These are phyloP conservation scores for Fusarium verrucosum DNA, from an alignment of 2,329 filamentous ascomycete genomes.

Conservation along the genomic window DNA sequence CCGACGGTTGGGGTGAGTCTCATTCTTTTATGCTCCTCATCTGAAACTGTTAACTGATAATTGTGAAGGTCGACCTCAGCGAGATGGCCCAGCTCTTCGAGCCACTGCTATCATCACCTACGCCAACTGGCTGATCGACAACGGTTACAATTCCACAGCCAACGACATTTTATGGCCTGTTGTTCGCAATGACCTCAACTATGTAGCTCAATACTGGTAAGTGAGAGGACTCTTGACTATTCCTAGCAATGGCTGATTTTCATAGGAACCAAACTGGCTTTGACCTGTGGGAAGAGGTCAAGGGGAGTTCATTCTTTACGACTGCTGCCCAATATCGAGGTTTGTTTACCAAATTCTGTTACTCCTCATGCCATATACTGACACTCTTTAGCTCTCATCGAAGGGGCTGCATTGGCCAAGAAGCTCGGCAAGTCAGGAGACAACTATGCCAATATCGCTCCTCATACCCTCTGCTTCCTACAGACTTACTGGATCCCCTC, in stretches of 20 bases:
- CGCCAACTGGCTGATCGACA: constrained; percentile 74
- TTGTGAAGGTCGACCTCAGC: constrained; percentile 71
- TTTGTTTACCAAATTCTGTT: constrained; percentile 35
- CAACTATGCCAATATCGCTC: constrained; percentile 71
- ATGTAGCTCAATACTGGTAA: constrained; percentile 76
- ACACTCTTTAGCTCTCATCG: constrained; percentile 60
- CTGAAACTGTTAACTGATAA: constrained; percentile 11
- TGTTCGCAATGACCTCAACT: constrained; percentile 78
- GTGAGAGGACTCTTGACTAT: neutral
- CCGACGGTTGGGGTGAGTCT: constrained; percentile 68
- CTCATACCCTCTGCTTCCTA: constrained; percentile 76
- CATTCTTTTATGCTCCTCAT: neutral
- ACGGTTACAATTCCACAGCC: constrained; percentile 69
- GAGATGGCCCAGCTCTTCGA: constrained; percentile 80
- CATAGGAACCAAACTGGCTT: constrained; percentile 67
- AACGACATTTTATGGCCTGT: constrained; percentile 73
- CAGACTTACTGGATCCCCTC: constrained; percentile 76
- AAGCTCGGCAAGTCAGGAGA: constrained; percentile 68
- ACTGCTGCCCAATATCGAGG: constrained; percentile 73
- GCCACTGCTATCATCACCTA: constrained; percentile 79
- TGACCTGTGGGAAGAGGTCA: constrained; percentile 86
- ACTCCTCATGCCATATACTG: neutral
- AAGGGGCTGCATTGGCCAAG: constrained; percentile 73
- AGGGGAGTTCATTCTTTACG: constrained; percentile 83
- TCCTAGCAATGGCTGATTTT: neutral